Conservation (phyloP, 1,284 basidiomycete genomes). For the Ceratobasidium sp. region DNA sequence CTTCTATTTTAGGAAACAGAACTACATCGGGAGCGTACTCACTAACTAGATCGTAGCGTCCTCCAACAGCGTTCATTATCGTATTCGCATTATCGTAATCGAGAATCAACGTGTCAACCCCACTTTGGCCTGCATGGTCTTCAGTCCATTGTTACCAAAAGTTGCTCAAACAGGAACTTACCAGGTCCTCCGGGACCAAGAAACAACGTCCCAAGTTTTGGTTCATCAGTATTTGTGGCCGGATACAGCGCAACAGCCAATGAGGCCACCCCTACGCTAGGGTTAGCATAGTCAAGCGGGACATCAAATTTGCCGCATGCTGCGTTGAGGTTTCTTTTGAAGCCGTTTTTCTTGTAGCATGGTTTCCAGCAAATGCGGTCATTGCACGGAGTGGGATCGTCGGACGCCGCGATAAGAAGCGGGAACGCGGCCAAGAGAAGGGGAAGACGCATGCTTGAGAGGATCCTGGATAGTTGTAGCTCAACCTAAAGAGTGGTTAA, state of each 20-base stretch:
- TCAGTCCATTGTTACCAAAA: too few species aligned
- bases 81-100: background rate
- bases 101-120: background rate
- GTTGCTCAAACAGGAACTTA: background rate
- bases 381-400: background rate
- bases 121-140: background rate
- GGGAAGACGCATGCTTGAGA: background rate
- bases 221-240: background rate
- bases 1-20: too few species aligned
- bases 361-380: background rate
- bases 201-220: constrained; percentile 36
- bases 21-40: background rate
- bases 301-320: constrained; percentile 21
- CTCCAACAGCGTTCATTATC: background rate
- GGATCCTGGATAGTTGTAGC: too few species aligned
- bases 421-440: background rate
- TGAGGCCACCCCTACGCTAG: background rate
- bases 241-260: constrained; percentile 14
- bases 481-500: too few species aligned
- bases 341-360: background rate
- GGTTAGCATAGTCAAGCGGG: constrained; percentile 24
- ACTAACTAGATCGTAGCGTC: constrained; percentile 31
- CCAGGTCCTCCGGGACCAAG: constrained; percentile 31
- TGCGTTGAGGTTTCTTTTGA: background rate
- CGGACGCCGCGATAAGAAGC: background rate